A percentile compares a stretch with the other conserved stretches of the same genome.
Conservation (phyloP, 306 rosid species). For the Cucurbita argyrosperma region DNA sequence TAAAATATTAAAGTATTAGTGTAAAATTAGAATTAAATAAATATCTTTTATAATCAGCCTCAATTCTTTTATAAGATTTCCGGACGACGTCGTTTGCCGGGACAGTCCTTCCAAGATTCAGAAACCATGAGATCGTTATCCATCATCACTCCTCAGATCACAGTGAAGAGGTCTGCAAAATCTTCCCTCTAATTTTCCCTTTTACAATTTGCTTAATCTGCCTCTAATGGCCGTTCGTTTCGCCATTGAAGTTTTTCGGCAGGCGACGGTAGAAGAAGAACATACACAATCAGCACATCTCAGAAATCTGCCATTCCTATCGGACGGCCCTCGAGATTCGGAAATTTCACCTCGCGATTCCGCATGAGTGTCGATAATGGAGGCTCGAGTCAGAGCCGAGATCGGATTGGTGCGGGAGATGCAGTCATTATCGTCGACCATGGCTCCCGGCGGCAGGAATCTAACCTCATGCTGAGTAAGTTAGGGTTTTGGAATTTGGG, state of each 20-base stretch:
- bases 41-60: neutral
- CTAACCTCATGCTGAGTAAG: constrained; percentile 84
- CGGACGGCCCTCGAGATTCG: constrained; percentile 5
- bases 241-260: constrained; percentile 20
- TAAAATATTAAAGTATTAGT: too few relatives aligned
- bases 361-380: constrained; percentile 24
- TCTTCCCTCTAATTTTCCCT: neutral
- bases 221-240: neutral
- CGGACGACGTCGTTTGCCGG: neutral
- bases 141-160: constrained; percentile 10
- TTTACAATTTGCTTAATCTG: neutral
- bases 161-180: constrained; percentile 18
- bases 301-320: constrained; percentile 20
- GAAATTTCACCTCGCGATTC: constrained; percentile 13
- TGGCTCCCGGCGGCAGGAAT: constrained; percentile 83
- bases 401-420: constrained; percentile 35
- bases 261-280: constrained; percentile 16
- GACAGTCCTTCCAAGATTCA: neutral
- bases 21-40: too few relatives aligned
- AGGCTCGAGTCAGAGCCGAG: constrained; percentile 12
- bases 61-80: neutral
- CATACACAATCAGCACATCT: constrained; percentile 13
- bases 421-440: constrained; percentile 83
- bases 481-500: neutral
- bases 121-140: neutral